Evolutionary conservation across 163 green algal genomes (phyloP), one percentile per base, ranked within the genome.

Genomic region (Picocystis sp.): DNA sequence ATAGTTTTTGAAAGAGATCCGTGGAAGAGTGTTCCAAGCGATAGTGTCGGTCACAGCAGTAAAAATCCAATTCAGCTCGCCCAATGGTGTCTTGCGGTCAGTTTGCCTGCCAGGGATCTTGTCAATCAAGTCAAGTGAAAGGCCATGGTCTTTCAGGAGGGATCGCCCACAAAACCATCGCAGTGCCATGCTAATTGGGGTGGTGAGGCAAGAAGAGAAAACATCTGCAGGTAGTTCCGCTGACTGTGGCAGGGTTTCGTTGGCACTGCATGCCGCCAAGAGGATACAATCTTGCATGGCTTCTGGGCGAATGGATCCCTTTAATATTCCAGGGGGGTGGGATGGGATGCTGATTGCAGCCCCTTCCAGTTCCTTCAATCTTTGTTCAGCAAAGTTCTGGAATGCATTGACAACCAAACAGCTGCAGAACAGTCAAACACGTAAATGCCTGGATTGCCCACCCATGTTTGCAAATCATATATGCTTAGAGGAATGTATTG

Each of bases 21-120:
- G 70, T 5, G 90, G 90, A 42, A 99, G 76, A 57, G 84, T 79
- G 66, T 99, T 96, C 90, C 90, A 99, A 0, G 90, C 90, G 46
- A 99, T 97, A 45, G 90, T 98, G 75, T 99, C 90, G 1, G 90
- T 99, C 71, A 99, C 94, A 57, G 90, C 91, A 0, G 90, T 99
- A 79, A 99, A 97, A 48, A 99, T 93, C 91, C 91, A 99, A 71
- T 98, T 96, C 21, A 99, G 85, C 75, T 99, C 91, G 1, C 91
- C 91, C 48, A 96, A 69, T 2, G 86, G 85, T 22, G 88, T 97
- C 67, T 96, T 96, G 55, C 90, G 77, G 74, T 98, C 86, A 1
- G 85, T 95, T 64, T 90, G 77, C 65, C 83, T 82, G 23, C 86
- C 86, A 0, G 86, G 86, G 8, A 95, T 92, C 38, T 77, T 69